Percentiles rank a stretch among this genome's conserved stretches.
phyloP scores from a whole-genome alignment of 306 rosid species.

The Dalbergia cochinchinensis region DNA sequence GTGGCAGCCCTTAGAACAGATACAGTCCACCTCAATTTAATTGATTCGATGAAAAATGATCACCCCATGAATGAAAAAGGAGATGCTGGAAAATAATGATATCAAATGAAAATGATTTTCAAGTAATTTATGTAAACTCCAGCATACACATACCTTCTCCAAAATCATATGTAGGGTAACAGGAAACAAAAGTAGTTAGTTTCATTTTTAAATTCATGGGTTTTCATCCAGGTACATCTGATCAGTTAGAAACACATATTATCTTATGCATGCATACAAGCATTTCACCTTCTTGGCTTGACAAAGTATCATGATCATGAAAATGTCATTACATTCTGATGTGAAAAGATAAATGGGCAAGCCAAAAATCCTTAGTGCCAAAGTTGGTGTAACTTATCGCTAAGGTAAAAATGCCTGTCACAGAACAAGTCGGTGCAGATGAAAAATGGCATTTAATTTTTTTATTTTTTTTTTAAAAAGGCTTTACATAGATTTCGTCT shows the following conservation, averaged over 20 bases:
- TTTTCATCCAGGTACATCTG: neutral
- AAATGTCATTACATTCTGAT: conserved; percentile 21
- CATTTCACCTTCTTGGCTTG: conserved; percentile 18
- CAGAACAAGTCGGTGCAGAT: neutral
- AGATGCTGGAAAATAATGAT: neutral
- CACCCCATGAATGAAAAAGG: conserved; percentile 8
- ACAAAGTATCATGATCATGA: conserved; percentile 22
- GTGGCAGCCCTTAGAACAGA: neutral
- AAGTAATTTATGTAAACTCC: neutral
- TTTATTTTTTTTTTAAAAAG: neutral
- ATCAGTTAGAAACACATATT: conserved; percentile 14
- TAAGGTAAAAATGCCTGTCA: neutral
- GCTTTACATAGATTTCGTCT: neutral
- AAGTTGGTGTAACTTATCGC: conserved; percentile 33
- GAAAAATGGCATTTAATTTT: conserved; percentile 17
- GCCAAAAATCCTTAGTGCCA: neutral
- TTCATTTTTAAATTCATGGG: neutral
- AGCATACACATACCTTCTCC: neutral
- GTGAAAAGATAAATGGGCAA: neutral
- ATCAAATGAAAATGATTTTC: conserved; percentile 18
- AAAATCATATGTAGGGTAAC: conserved; percentile 2
- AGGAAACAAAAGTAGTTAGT: conserved; percentile 30
- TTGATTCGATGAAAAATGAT: neutral
- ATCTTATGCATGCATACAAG: conserved; percentile 13
- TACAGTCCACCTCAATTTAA: neutral